These are phyloP conservation scores for Mytilinidion resinicola DNA, from an alignment of 495 filamentous ascomycete genomes.

Conservation along the genomic window DNA sequence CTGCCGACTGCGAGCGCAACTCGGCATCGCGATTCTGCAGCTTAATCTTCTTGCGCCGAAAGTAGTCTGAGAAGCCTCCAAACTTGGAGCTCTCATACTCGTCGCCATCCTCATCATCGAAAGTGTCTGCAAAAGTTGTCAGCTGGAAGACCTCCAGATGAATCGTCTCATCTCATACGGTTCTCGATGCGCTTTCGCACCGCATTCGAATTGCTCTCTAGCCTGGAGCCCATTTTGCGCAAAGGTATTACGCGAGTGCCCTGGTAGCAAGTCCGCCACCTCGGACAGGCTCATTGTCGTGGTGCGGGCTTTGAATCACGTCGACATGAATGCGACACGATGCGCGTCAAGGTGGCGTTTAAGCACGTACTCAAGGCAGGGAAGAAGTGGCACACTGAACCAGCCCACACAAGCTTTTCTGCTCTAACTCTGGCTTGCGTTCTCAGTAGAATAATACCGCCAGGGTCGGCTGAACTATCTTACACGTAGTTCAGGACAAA, in stretches of 20 bases:
- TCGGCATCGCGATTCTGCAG: slow-evolving; percentile 87
- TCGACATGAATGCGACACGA: neutral
- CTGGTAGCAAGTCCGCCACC: neutral
- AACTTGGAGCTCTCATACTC: slow-evolving; percentile 86
- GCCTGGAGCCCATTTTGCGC: slow-evolving; percentile 64
- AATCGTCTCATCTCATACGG: slow-evolving; percentile 38
- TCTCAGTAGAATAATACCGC: no score
- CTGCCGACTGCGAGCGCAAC: slow-evolving; percentile 57
- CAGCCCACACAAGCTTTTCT: no score
- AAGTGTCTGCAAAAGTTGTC: slow-evolving; percentile 42
- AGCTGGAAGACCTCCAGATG: neutral
- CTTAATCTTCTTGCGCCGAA: slow-evolving; percentile 90
- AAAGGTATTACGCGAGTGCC: neutral
- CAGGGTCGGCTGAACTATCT: no score
- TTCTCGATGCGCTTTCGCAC: slow-evolving; percentile 80
- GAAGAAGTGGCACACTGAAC: no score
- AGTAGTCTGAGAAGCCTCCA: slow-evolving; percentile 84
- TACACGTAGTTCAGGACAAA: no score
- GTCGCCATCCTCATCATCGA: slow-evolving; percentile 70
- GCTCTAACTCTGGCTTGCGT: no score
- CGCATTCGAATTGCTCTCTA: slow-evolving; percentile 67
- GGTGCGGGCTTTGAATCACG: neutral
- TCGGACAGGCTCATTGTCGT: neutral
- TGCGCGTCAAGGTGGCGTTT: neutral
- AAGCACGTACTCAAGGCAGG: neutral